Base-by-base conservation (phyloP, 257 asterid species). In the Penstemon davidsonii region DNA sequence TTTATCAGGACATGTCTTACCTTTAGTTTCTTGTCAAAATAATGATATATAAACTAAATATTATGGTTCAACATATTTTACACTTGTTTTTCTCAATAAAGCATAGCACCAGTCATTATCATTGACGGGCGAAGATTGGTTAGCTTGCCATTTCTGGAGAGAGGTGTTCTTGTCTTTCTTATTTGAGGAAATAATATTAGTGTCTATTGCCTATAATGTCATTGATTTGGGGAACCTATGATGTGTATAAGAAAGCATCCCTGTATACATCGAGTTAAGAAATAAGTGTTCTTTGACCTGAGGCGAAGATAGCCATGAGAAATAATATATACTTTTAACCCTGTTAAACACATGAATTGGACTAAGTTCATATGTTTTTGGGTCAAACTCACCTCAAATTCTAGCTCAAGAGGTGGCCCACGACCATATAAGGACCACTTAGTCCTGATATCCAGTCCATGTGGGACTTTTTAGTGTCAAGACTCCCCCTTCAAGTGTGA, bases 21-120 rank as follows among this genome's bases (percentile, higher is more conserved):
- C 12, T 33, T 63, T 44, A 3, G 47, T 76, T 70, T 63, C 52
- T 57, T 55, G 60, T 51, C 58, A 36, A 54, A 18, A 8, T 47
- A 66, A 60, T 69, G 25, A 62, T 62, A 7, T 62, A 56, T 65
- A 37, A 39, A 25, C 19, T 8, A 19, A 62, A 40, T 18, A 5
- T 7, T 43, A 41, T 62, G 67, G 37, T 25, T 25, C 33, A 25
- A 0, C 33, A 46, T 7, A 56, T 41, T 11, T 33, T 56, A 18
- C n/a, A 0, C 13, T 57, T 9, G 39, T 43, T 65, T 57, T 71
- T 39, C 66, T 54, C 50, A 50, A 8, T 55, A 43, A 18, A 57
- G 40, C 37, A 18, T 10, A 4, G 8, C 0, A 18, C 18, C 37
- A 15, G 36, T 15, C 4, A 3, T 12, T 15, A 12, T 49, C 54